Evolutionary conservation across 345 rosid species (phyloP), one percentile per base, ranked within the genome.

Genomic region (Nephelium lappaceum): DNA sequence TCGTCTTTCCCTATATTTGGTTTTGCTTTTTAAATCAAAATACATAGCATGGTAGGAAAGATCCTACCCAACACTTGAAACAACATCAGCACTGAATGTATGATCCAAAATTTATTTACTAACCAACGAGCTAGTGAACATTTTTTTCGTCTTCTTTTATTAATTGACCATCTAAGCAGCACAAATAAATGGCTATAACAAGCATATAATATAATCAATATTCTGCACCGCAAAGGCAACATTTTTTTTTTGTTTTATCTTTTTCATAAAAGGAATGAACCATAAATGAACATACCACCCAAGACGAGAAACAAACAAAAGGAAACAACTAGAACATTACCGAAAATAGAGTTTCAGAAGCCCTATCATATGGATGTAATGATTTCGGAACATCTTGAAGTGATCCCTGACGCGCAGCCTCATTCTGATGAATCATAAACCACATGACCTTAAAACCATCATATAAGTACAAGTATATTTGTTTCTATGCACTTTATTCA

Each of bases 261-360:
- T 23, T 1, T 18, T 19, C 60, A 14, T 12, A 53, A 14, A 19
- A 43, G 70, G 70, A 64, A 19, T 38, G 78, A 69, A 41, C 43
- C 4, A 15, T 25, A 27, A 55, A 45, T 25, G 71, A 72, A 63
- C 12, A 45, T 67, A 74, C 67, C 45, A 51, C 72, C 63, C 49
- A 61, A 53, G 63, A 61, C 55, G 58, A 39, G 70, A 66, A 64
- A 64, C 8, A 19, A 36, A 75, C 60, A 67, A 74, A 78, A 43
- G 8, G 9, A 67, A 77, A 72, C 12, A 60, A 64, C 18, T 23
- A 67, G 73, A 84, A 31, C 75, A 66, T 88, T 87, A 97, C 99
- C 84, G 90, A 85, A 82, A 94, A 92, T 65, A 94, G 88, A 77
- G 82, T 87, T 86, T 97, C 97, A 51, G 99, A 95, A 76, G 95